Conservation (phyloP, 2,329 filamentous ascomycete genomes). For the Incumbomyces lentus region DNA sequence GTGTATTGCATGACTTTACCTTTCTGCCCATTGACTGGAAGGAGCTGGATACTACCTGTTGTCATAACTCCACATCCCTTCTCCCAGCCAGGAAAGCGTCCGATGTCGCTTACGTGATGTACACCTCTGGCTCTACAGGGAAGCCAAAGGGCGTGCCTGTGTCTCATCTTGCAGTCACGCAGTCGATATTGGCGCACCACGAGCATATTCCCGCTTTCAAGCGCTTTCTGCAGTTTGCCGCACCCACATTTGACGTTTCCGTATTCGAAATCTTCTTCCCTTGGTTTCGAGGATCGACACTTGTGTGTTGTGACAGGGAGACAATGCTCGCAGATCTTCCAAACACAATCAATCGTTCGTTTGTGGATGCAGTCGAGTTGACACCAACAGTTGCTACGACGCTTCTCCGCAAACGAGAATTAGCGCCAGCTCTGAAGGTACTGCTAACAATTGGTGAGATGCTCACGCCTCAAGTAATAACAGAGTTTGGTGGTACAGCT, state of each 20-base stretch:
- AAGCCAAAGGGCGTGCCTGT: conserved; percentile 78
- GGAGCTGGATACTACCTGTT: neutral
- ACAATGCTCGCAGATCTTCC: conserved; percentile 68
- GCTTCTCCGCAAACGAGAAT: conserved; percentile 56
- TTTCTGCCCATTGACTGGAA: conserved; percentile 32
- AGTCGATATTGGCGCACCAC: conserved; percentile 74
- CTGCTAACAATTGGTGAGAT: conserved; percentile 88
- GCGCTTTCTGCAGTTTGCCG: conserved; percentile 82
- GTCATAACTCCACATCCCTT: neutral
- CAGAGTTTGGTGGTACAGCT: conserved; percentile 61
- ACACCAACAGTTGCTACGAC: conserved; percentile 80
- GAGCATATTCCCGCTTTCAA: conserved; percentile 63
- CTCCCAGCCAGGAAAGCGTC: conserved; percentile 8
- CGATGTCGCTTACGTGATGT: conserved; percentile 69
- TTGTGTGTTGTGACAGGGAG: conserved; percentile 60
- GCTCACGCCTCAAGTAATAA: conserved; percentile 66
- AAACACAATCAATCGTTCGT: conserved; percentile 50
- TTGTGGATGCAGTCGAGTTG: conserved; percentile 75
- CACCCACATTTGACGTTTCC: conserved; percentile 87
- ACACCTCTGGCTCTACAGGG: conserved; percentile 84
- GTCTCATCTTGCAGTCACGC: conserved; percentile 68
- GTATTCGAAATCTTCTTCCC: conserved; percentile 95
- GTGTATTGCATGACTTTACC: conserved; percentile 18
- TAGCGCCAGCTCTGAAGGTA: conserved; percentile 57
- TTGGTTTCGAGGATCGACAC: conserved; percentile 59